Percentiles rank a stretch among this genome's conserved stretches.
These are phyloP conservation scores for Grammothele lineata DNA, from an alignment of 768 basidiomycete species.

Conservation along the genomic window DNA sequence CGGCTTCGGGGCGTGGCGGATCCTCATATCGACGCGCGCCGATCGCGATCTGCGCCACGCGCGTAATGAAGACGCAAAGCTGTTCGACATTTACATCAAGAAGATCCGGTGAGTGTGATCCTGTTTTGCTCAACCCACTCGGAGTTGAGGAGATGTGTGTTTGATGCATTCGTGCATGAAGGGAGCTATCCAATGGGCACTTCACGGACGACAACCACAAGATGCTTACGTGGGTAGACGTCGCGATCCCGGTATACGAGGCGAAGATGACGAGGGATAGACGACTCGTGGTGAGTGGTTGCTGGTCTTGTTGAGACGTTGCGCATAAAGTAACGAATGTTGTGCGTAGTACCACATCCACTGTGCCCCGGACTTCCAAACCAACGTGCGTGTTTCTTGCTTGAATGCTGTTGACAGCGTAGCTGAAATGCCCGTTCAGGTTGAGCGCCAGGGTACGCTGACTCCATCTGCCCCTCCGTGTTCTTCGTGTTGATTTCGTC, in stretches of 20 bases:
- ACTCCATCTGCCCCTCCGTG: not conserved
- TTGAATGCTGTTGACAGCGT: no score
- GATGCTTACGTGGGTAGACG: constrained; percentile 38
- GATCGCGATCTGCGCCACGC: constrained; percentile 45
- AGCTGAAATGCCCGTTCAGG: no score
- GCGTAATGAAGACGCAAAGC: constrained; percentile 39
- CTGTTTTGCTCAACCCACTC: no score
- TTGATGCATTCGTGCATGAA: constrained; percentile 19
- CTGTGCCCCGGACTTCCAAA: constrained; percentile 22
- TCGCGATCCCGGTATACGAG: constrained; percentile 56
- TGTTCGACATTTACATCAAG: constrained; percentile 54
- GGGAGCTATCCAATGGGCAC: constrained; percentile 62
- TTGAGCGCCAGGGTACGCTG: no score
- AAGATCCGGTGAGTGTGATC: constrained; percentile 55
- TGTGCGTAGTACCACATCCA: constrained; percentile 27
- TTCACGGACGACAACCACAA: constrained; percentile 69
- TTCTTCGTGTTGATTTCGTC: not conserved
- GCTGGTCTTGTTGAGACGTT: not conserved
- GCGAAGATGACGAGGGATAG: constrained; percentile 50
- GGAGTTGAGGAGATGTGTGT: no score
- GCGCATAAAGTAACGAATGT: not conserved
- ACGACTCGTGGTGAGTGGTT: constrained; percentile 15
- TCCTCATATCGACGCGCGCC: constrained; percentile 49
- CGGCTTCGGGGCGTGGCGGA: constrained; percentile 62
- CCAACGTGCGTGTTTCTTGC: no score